Base-by-base conservation (phyloP, 148 eudicot species). In the Chenopodium quinoa region DNA sequence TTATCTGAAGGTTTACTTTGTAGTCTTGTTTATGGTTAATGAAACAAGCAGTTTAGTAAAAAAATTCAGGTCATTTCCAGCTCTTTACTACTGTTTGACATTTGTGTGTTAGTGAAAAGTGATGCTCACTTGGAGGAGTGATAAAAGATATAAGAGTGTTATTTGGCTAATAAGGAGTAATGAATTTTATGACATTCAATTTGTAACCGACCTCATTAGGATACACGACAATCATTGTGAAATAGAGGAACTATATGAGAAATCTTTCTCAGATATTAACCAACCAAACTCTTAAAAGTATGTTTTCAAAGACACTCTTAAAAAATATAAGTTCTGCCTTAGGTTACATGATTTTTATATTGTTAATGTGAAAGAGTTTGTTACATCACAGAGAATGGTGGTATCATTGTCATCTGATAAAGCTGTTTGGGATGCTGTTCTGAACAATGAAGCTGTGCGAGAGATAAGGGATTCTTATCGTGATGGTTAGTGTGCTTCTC, bases 371-470 rank as follows among this genome's bases (percentile, higher is more conserved):
- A 73, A 75, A 81, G 78, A 73, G 75, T 52, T 52, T 58, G 14
- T 19, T 29, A 34, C 76, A 75, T 75, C 76, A 78, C 82, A 94
- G 98, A 91, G 80, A 86, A 94, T 94, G 98, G 98, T 94, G 60
- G 54, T 85, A 31, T 91, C 98, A 1, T 77, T 94, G 66, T 94
- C 98, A 54, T 88, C 98, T 80, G 98, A 92, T 80, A 83, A 86
- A 78, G 92, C 97, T 69, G 92, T 94, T 58, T 94, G 98, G 97
- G 91, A 91, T 84, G 98, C 97, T 84, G 88, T 94, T 25, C 29
- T 92, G 91, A 92, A 89, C 86, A 94, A 94, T 82, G 97, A 91
- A 85, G 91, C 87, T 37, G 98, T 94, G 34, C 91, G 87, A 50
- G 94, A 94, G 90, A 86, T 94, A 71, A 86, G 93, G 65, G 88